These are phyloP conservation scores for Polytrichum commune DNA, from an alignment of 225 moss, liverwort and hornwort genomes.

Conservation along the genomic window DNA sequence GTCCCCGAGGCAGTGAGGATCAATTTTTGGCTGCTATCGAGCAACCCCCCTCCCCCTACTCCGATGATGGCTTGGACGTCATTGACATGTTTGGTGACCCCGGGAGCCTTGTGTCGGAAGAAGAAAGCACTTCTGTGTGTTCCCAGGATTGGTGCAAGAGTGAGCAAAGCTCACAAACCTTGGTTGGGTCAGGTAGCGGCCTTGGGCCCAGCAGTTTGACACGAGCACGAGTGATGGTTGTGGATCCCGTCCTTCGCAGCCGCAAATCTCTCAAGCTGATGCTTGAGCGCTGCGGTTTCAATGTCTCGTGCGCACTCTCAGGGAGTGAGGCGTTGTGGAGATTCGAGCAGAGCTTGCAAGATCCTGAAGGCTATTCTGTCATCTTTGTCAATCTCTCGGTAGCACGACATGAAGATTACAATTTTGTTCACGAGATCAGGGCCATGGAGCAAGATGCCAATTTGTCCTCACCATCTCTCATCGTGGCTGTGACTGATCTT, in stretches of 20 bases:
- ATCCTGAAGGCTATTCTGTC: slow-evolving; percentile 52
- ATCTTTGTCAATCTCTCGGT: slow-evolving; percentile 37
- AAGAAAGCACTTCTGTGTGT: slow-evolving; percentile 46
- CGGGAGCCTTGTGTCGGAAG: slow-evolving; percentile 27
- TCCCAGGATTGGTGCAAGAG: slow-evolving; percentile 72
- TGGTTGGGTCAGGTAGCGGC: slow-evolving; percentile 16
- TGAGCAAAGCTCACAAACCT: slow-evolving; percentile 34
- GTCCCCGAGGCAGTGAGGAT: slow-evolving; percentile 43
- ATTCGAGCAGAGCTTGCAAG: slow-evolving; percentile 58
- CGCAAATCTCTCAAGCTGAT: slow-evolving; percentile 46
- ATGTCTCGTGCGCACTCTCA: slow-evolving; percentile 33
- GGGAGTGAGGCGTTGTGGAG: slow-evolving; percentile 26
- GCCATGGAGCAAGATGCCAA: slow-evolving; percentile 28
- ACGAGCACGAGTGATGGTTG: slow-evolving; percentile 47
- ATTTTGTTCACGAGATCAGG: slow-evolving; percentile 34
- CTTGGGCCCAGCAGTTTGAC: slow-evolving; percentile 39
- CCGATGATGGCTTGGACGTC: slow-evolving; percentile 24
- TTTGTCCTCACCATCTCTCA: slow-evolving; percentile 20
- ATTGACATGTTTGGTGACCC: slow-evolving; percentile 50
- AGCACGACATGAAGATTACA: slow-evolving; percentile 37
- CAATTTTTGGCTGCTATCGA: slow-evolving; percentile 43
- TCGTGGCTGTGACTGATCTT: slow-evolving; percentile 47
- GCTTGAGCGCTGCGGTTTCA: slow-evolving; percentile 59
- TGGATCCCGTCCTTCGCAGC: slow-evolving; percentile 29
- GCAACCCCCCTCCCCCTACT: slow-evolving; percentile 54